Base-by-base conservation (phyloP, 305 asterid species). In the Fraxinus sp. region DNA sequence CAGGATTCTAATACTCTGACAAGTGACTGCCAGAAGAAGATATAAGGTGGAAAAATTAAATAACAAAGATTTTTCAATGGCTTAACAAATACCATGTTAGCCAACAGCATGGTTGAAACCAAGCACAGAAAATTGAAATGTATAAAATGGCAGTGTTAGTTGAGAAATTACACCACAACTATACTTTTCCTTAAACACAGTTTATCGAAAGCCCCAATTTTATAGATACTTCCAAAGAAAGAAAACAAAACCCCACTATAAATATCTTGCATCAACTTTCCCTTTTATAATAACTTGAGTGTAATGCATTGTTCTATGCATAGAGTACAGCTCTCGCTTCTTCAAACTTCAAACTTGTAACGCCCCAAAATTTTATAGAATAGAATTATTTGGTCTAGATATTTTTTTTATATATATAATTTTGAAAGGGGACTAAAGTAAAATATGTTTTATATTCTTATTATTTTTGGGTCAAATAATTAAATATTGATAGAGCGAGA, bases 1-100 rank as follows among this genome's bases (percentile, higher is more conserved):
- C 96, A 91, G 81, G 98, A 91, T 87, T 94, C 98, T 83, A 96
- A 83, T 85, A 88, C 91, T 83, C 92, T 87, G 83, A 93, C 93
- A 59, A 96, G 94, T 82, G 98, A 95, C 99, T 96, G 94, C 81
- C 73, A 91, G 88, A 86, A 87, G 59, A 84, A 85, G 82, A 85
- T 80, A 79, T 85, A 46, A 86, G 87, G 78, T 71, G 59, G 80
- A 86, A 72, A 79, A 68, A 64, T 84, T 70, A 80, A 55, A 66
- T 35, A 24, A 72, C 78, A 76, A 79, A 22, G 79, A 72, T 64
- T 77, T 49, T 72, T 64, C 77, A 39, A 46, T 57, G 39, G 81
- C 84, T 35, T 73, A 59, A 81, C 41, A 52, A 18, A 37, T 66
- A 82, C 33, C 26, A n/a, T 78, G 81, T 66, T 30, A 80, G 76